phyloP scores from a whole-genome alignment of 345 rosid genomes.

The Turnera subulata region DNA sequence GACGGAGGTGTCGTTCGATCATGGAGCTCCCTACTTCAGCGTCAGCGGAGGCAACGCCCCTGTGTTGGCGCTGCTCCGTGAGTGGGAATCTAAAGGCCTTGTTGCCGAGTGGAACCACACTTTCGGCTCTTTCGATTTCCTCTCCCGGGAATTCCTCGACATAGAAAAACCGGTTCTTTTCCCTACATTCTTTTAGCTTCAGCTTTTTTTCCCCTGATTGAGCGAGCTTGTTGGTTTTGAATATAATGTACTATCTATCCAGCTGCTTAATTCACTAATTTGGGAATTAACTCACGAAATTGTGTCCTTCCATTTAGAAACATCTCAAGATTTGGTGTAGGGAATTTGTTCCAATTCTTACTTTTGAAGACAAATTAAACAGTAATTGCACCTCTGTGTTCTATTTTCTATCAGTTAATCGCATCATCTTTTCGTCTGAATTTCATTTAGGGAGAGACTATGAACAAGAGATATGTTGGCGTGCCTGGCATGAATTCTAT shows the following conservation, averaged over 20 bases:
- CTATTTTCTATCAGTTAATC: neutral
- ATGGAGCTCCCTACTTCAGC: constrained; percentile 77
- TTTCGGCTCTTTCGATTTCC: constrained; percentile 55
- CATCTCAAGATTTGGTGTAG: too few species aligned
- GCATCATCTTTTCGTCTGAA: neutral
- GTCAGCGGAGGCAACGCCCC: constrained; percentile 33
- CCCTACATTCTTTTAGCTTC: too few species aligned
- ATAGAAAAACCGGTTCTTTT: constrained; percentile 17
- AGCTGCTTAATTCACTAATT: too few species aligned
- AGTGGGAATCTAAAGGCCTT: constrained; percentile 70
- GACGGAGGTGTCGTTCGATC: constrained; percentile 66
- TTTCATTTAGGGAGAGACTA: constrained; percentile 47
- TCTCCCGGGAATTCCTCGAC: constrained; percentile 43
- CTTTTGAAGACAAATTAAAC: too few species aligned
- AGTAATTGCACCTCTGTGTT: too few species aligned
- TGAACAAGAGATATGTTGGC: constrained; percentile 63
- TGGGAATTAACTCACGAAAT: too few species aligned
- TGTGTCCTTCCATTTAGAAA: too few species aligned
- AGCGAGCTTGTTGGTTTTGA: too few species aligned
- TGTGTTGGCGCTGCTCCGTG: constrained; percentile 49
- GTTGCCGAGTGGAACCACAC: constrained; percentile 68
- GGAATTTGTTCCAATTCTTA: too few species aligned
- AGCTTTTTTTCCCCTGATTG: neutral
- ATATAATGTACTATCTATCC: too few species aligned
- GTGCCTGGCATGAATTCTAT: constrained; percentile 83